Percentiles rank a stretch among this genome's conserved stretches.
Evolutionary conservation across 345 rosid genomes (phyloP).

Genomic region (Mangifera indica): DNA sequence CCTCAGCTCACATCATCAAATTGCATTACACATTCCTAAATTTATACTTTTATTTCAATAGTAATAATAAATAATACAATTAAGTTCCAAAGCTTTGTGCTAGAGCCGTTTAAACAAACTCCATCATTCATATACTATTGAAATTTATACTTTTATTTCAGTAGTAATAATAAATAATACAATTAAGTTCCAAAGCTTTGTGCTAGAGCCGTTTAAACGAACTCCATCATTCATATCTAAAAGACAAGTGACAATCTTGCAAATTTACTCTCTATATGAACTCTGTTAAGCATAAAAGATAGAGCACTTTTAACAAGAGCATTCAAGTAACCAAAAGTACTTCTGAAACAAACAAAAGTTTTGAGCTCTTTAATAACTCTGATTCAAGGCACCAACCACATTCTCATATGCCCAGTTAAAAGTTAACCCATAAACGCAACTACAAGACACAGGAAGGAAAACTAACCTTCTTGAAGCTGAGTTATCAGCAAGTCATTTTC

Average conservation of each 20-base stretch:
- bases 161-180: not conserved
- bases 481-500: not conserved
- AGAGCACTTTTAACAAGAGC: not conserved
- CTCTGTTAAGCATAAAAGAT: too few species aligned
- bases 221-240: not conserved
- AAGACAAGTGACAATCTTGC: not conserved
- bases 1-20: not conserved
- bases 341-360: not conserved
- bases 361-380: not conserved
- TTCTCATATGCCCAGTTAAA: not conserved
- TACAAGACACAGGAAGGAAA: not conserved
- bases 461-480: not conserved
- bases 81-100: not conserved
- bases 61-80: not conserved
- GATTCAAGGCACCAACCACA: not conserved
- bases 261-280: not conserved
- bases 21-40: not conserved
- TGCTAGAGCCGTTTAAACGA: not conserved
- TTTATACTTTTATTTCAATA: not conserved
- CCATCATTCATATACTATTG: not conserved
- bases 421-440: not conserved
- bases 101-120: not conserved
- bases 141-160: too few species aligned
- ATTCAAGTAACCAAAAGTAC: not conserved
- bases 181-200: not conserved